Evolutionary conservation across 352 stramenopile genomes (phyloP), one percentile per base, ranked within the genome.

Genomic region (Pythium utonaiense): DNA sequence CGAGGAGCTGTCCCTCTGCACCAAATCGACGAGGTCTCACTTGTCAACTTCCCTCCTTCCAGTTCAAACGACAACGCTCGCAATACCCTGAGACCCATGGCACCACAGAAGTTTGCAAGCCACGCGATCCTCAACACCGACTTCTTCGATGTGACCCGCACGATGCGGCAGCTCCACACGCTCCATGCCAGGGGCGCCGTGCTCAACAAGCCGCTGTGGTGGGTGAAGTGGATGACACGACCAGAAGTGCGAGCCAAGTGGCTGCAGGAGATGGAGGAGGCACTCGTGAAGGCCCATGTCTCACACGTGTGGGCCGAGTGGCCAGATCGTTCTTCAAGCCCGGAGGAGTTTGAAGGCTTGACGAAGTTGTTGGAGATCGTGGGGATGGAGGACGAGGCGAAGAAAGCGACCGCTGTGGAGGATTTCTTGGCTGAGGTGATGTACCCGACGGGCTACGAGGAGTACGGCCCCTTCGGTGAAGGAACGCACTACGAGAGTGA

Each of bases 131-230:
- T n/a, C n/a, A n/a, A n/a, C n/a, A n/a, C n/a, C n/a, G n/a, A n/a
- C n/a, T n/a, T n/a, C n/a, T n/a, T n/a, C n/a, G n/a, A n/a, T n/a
- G n/a, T n/a, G n/a, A n/a, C 13, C 12, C 55, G 55, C 31, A 36
- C 44, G 1, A 34, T 36, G 8, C 28, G 21, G 6, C 64, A 80
- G 38, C 31, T 80, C 12, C 66, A 76, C 34, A 36, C 69, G 21
- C 60, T 66, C 24, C 45, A 62, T 14, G 69, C 55, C 3, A 53
- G 74, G 25, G 62, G 64, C 30, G 61, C 61, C 17, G 30, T 68
- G 13, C 47, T 68, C 4, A 52, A 68, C 40, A 67, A 67, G 30
- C 53, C 22, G 2, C 12, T 48, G n/a, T 67, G 60, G 60, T 62
- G 36, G 33, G 4, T 27, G 53, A 68, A 68, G 54, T 68, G 61